phyloP scores from a whole-genome alignment of 495 filamentous ascomycete species.

The Aspergillus affinis region DNA sequence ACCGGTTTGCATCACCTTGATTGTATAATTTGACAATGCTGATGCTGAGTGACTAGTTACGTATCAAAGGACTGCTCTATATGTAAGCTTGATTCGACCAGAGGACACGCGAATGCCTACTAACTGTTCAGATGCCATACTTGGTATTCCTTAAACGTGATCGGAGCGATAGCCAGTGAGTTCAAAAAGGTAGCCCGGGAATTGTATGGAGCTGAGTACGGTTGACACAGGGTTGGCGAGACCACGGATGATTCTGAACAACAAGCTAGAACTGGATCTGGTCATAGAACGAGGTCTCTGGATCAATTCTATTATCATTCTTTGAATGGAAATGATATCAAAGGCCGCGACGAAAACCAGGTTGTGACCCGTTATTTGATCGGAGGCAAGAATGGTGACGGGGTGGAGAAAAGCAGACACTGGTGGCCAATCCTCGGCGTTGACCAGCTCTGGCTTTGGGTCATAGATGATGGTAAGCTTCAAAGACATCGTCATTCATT shows the following conservation, averaged over 20 bases:
- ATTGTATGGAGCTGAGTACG: neutral
- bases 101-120: neutral
- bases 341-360: conserved; percentile 53
- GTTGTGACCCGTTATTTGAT: conserved; percentile 40
- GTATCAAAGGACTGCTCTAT: neutral
- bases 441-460: conserved; percentile 60
- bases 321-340: conserved; percentile 51
- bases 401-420: neutral
- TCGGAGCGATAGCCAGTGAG: neutral
- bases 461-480: conserved; percentile 51
- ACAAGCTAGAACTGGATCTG: neutral
- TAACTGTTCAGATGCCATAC: neutral
- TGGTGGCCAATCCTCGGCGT: conserved; percentile 52
- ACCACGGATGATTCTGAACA: neutral
- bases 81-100: neutral
- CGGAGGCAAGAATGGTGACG: neutral
- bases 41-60: neutral
- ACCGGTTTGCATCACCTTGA: too few species aligned
- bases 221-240: neutral
- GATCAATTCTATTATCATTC: neutral
- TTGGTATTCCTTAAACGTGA: neutral
- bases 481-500: neutral
- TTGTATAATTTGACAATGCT: too few species aligned
- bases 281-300: neutral
- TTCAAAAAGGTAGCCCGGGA: too few species aligned